Evolutionary conservation across 768 basidiomycete genomes (phyloP), one percentile per base, ranked within the genome.

Genomic region (Leucosporidium creatinivorum): DNA sequence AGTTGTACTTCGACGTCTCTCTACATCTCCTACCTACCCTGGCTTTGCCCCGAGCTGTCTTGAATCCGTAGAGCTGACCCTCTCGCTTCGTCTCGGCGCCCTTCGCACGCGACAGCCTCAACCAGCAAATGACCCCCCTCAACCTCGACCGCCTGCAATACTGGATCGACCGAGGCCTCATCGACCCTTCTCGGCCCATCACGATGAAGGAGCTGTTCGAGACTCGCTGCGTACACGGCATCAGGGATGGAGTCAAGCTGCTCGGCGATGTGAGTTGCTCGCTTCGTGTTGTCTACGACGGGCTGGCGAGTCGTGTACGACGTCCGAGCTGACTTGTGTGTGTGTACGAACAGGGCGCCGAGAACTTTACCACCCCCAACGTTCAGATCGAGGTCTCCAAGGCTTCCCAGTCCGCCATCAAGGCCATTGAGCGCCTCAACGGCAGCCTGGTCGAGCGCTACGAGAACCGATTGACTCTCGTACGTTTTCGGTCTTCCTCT

Each of bases 381-480:
- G 59, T 99, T 23, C 86, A 90, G 75, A 85, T 98, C 58, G 84
- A 84, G 15, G 84, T 92, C 25, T 90, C 92, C 4, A 84, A 89
- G 68, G 94, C 90, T 13, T 93, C 91, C 28, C 85, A 89, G 76
- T 84, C 84, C 58, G 93, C 96, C 15, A 90, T 97, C 65, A 77
- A 83, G 61, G 89, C 92, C 0, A 85, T 99, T 63, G 91, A 97
- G 77, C 80, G 81, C 23, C 82, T 81, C 15, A 91, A 93, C 28
- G 94, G 94, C 30, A 84, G 85, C 58, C 85, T 97, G 47, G 85
- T 88, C 56, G 93, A 92, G 80, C 88, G 90, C 76, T 94, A 89
- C 78, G 92, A 94, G 80, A 98, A 98, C 79, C 79, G 83, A 25
- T 83, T 96, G 44, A 87, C 89, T 1, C 83, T 80, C 76, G 72